Conservation (phyloP, 225 moss, liverwort and hornwort genomes). For the Pseudoscleropodium purum region DNA sequence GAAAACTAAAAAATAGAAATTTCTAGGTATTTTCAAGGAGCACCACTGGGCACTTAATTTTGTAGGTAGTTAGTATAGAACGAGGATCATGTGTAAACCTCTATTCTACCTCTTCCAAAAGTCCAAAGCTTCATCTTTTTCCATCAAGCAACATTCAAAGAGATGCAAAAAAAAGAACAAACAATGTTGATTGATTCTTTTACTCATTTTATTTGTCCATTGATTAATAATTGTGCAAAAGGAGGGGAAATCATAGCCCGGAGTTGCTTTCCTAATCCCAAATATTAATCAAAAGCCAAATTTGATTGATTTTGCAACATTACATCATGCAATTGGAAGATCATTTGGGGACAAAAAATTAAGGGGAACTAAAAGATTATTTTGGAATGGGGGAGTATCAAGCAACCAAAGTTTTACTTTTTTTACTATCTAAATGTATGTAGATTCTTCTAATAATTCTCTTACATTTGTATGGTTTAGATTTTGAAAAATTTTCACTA, state of each 20-base stretch:
- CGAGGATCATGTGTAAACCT: neutral
- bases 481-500: accelerated
- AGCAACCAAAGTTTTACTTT: neutral
- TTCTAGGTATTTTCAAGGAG: neutral
- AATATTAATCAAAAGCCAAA: neutral
- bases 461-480: accelerated
- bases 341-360: neutral
- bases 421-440: neutral
- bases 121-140: neutral
- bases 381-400: neutral
- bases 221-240: neutral
- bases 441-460: neutral
- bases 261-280: neutral
- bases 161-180: neutral
- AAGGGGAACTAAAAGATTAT: neutral
- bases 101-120: accelerated
- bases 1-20: neutral
- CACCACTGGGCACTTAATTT: neutral
- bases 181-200: neutral
- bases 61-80: neutral
- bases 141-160: too few relatives aligned
- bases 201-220: neutral
- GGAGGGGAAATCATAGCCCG: accelerated
- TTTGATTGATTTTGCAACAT: accelerated
- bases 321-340: accelerated